Evolutionary conservation across 2,329 filamentous ascomycete genomes (phyloP), one percentile per base, ranked within the genome.

Genomic region (Fusarium goolgardi): DNA sequence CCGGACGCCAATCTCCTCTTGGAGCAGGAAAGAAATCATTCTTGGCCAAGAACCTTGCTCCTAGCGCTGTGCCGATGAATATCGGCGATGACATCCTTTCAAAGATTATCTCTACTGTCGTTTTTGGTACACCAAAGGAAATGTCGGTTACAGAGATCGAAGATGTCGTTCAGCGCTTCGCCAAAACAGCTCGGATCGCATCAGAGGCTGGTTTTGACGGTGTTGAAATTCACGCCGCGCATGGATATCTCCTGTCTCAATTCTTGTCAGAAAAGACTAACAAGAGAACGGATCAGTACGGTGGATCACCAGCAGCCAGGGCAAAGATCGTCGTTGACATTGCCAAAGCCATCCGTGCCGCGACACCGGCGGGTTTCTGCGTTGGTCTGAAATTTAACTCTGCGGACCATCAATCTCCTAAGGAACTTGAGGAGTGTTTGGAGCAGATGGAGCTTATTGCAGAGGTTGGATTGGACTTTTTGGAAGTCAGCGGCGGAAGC

Each of bases 401-500:
- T 32, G 85, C 84, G 0, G 86, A 90, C 65, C 84, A 85, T 66
- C 85, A 87, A 65, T 59, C 71, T n/a, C 56, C 68, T 0, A 54
- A 76, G 6, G 75, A 78, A 64, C 68, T 86, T 21, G 76, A 83
- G 12, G 87, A 88, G 15, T 85, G 82, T 35, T 77, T 91, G 39
- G 83, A 86, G 58, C 89, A 91, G 72, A 79, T 90, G 12, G 75
- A 79, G n/a, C 73, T 80, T 20, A 82, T 89, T 6, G 76, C 76
- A 0, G 78, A 77, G 7, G 81, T 80, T 39, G 85, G 79, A 7
- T 77, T 92, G 2, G 90, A 92, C 76, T 91, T 91, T 67, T 77
- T 92, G 3, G 90, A 93, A 76, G 83, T 92, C 27, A 88, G 84
- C 20, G 90, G 90, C 1, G 90, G 90, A 0, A 85, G 76, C 0